These are phyloP conservation scores for Fusarium tjaetaba DNA, from an alignment of 2,329 filamentous ascomycete genomes.

Conservation along the genomic window DNA sequence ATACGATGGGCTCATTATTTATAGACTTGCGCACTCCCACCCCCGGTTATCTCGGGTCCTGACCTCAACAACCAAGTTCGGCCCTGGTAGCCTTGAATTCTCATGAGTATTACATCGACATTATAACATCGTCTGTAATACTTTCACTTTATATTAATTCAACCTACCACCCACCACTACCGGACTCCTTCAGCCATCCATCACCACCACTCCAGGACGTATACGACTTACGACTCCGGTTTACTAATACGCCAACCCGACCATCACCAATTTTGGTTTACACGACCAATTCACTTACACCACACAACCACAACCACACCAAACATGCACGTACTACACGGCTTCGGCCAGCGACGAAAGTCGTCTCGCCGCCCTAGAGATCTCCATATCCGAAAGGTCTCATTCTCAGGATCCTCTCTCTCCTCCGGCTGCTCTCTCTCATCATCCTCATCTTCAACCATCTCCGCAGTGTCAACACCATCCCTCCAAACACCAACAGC, in stretches of 20 bases:
- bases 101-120: constrained; percentile 25
- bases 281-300: not conserved
- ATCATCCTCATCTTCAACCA: constrained; percentile 47
- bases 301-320: not conserved
- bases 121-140: constrained; percentile 20
- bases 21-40: constrained; percentile 34
- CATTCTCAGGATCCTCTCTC: constrained; percentile 53
- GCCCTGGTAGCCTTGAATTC: constrained; percentile 23
- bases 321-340: constrained; percentile 51
- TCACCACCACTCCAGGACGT: not conserved
- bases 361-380: constrained; percentile 48
- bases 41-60: constrained; percentile 17
- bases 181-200: not conserved
- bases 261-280: not conserved
- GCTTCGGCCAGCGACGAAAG: constrained; percentile 52
- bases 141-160: constrained; percentile 15
- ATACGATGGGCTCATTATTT: constrained; percentile 37
- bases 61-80: constrained; percentile 17
- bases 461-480: constrained; percentile 32
- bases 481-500: constrained; percentile 39
- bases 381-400: constrained; percentile 54
- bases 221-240: constrained; percentile 1
- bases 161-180: not conserved
- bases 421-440: constrained; percentile 51
- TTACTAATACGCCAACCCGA: not conserved